phyloP scores from a whole-genome alignment of 2,329 filamentous ascomycete genomes.

The Curvularia eragrostidis region DNA sequence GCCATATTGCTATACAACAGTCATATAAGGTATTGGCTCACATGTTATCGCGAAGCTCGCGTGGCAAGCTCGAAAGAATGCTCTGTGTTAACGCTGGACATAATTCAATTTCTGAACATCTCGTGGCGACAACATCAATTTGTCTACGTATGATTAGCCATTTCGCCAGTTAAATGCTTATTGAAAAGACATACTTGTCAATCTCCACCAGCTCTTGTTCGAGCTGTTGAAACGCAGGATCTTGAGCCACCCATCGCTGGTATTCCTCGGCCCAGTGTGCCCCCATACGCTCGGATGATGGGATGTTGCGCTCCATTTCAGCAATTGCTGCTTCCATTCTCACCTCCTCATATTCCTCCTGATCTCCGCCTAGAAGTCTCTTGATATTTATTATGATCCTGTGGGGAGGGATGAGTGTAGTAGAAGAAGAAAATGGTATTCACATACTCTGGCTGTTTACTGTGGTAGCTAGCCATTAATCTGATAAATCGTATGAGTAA shows the following conservation, averaged over 20 bases:
- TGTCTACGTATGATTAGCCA: neutral
- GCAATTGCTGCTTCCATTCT: too few species aligned
- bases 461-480: neutral
- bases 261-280: neutral
- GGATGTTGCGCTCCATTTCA: too few species aligned
- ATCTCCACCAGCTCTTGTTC: neutral
- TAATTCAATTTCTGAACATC: conserved; percentile 3
- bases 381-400: neutral
- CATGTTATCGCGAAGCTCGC: conserved; percentile 16
- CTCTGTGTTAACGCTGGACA: conserved; percentile 3
- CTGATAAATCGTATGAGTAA: neutral
- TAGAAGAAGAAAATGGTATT: neutral
- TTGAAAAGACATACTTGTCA: neutral
- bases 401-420: neutral
- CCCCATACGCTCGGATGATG: too few species aligned
- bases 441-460: neutral
- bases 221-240: neutral
- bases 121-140: neutral
- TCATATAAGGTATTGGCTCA: neutral
- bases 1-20: neutral
- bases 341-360: neutral
- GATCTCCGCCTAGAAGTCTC: neutral
- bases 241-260: neutral
- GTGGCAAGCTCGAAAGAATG: conserved; percentile 8
- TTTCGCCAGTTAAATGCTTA: neutral